These are phyloP conservation scores for Kernera saxatilis DNA, from an alignment of 345 rosid genomes.

Conservation along the genomic window DNA sequence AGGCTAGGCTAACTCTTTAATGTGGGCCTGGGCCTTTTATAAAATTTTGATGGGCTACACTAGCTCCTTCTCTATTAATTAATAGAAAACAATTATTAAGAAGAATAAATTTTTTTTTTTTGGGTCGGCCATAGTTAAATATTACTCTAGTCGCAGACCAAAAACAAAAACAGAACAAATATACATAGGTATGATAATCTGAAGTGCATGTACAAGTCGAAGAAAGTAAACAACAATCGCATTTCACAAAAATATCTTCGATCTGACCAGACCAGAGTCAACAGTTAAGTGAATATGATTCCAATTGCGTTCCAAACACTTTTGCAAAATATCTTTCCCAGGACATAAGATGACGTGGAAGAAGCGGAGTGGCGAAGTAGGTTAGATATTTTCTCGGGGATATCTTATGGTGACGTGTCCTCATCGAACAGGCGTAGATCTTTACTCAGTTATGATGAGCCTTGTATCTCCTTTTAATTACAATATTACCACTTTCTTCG, in stretches of 20 bases:
- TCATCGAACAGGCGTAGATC: slow-evolving; percentile 11
- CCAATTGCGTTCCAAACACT: neutral
- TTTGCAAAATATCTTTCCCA: slow-evolving; percentile 10
- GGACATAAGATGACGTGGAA: slow-evolving; percentile 21
- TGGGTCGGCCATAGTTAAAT: no score
- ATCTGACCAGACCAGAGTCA: neutral
- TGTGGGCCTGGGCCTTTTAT: no score
- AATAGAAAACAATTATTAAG: no score
- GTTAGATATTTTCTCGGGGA: slow-evolving; percentile 24
- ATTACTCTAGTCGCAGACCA: no score
- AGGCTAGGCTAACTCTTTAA: no score
- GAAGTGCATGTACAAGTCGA: no score
- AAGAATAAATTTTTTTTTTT: no score
- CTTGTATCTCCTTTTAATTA: neutral
- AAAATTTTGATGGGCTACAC: no score
- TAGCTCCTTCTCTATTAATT: no score
- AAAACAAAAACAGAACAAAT: no score
- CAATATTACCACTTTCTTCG: neutral
- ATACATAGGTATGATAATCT: no score
- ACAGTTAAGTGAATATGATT: slow-evolving; percentile 7
- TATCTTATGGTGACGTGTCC: slow-evolving; percentile 18
- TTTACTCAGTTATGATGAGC: neutral
- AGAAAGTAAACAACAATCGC: neutral
- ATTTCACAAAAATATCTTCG: neutral
- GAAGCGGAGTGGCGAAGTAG: neutral